phyloP scores from a whole-genome alignment of 257 asterid species.

The Solanum chiquidenum region DNA sequence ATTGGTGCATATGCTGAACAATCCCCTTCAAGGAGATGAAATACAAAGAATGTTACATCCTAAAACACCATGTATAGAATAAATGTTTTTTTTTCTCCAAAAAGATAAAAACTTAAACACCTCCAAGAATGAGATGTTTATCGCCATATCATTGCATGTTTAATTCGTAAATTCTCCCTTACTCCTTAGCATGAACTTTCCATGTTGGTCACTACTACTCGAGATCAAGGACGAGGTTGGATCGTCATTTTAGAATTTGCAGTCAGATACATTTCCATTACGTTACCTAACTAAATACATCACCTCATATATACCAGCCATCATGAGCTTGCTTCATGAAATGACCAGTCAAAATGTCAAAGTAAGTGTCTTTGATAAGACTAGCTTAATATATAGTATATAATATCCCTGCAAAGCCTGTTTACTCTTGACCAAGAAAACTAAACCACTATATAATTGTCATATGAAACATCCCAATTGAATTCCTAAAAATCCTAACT shows the following conservation, averaged over 20 bases:
- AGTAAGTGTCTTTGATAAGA: background rate
- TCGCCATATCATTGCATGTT: background rate
- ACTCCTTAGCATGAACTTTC: background rate
- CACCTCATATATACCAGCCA: background rate
- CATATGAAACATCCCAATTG: background rate
- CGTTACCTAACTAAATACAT: background rate
- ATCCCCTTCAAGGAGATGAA: background rate
- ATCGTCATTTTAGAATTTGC: background rate
- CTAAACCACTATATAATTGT: background rate
- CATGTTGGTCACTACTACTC: background rate
- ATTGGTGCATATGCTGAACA: background rate
- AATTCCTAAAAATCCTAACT: background rate
- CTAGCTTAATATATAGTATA: background rate
- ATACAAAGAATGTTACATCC: background rate
- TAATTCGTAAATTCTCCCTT: background rate
- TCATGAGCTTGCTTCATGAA: background rate
- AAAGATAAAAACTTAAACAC: background rate
- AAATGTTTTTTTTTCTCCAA: background rate
- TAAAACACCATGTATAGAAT: background rate
- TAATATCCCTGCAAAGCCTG: background rate
- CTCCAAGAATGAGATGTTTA: background rate
- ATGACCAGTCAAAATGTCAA: background rate
- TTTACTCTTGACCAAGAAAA: background rate
- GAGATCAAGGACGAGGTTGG: background rate
- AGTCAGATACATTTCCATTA: background rate